Evolutionary conservation across 768 basidiomycete species (phyloP).

Genomic region (Boletus vermiculosoides): DNA sequence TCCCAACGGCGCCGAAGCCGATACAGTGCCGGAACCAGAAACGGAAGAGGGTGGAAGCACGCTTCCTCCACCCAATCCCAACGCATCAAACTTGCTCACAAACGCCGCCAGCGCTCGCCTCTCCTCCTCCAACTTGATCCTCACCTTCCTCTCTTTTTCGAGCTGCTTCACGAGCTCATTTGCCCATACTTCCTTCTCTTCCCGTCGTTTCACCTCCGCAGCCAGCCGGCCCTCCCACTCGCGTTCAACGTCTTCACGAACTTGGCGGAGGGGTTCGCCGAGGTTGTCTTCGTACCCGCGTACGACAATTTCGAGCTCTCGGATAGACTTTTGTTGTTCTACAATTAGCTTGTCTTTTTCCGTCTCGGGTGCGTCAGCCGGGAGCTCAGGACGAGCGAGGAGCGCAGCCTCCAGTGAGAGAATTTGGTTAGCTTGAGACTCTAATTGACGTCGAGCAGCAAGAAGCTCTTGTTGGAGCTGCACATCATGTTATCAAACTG

Average conservation of each 20-base stretch:
- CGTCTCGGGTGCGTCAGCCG: slow-evolving; percentile 60
- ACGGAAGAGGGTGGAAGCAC: slow-evolving; percentile 32
- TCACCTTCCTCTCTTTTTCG: slow-evolving; percentile 75
- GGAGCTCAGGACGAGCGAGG: slow-evolving; percentile 63
- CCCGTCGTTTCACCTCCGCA: slow-evolving; percentile 54
- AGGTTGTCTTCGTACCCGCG: slow-evolving; percentile 72
- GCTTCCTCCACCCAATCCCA: slow-evolving; percentile 49
- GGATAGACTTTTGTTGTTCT: slow-evolving; percentile 72
- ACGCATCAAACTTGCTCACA: slow-evolving; percentile 77
- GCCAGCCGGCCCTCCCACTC: slow-evolving; percentile 67
- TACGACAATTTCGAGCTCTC: slow-evolving; percentile 73
- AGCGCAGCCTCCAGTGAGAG: slow-evolving; percentile 80
- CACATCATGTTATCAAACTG: neutral
- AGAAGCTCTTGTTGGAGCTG: slow-evolving; percentile 89
- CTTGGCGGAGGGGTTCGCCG: slow-evolving; percentile 62
- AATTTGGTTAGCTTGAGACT: slow-evolving; percentile 80
- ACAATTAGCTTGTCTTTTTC: slow-evolving; percentile 75
- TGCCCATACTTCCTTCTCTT: slow-evolving; percentile 73
- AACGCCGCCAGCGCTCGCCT: slow-evolving; percentile 76
- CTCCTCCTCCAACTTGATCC: slow-evolving; percentile 72
- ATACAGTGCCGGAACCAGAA: slow-evolving; percentile 1
- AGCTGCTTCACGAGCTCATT: slow-evolving; percentile 70
- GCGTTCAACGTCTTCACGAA: slow-evolving; percentile 70
- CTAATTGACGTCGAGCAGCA: slow-evolving; percentile 69
- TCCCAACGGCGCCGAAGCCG: neutral